A percentile compares a stretch with the other conserved stretches of the same genome.
phyloP scores from a whole-genome alignment of 768 basidiomycete species.

The Boletus rex-veris region DNA sequence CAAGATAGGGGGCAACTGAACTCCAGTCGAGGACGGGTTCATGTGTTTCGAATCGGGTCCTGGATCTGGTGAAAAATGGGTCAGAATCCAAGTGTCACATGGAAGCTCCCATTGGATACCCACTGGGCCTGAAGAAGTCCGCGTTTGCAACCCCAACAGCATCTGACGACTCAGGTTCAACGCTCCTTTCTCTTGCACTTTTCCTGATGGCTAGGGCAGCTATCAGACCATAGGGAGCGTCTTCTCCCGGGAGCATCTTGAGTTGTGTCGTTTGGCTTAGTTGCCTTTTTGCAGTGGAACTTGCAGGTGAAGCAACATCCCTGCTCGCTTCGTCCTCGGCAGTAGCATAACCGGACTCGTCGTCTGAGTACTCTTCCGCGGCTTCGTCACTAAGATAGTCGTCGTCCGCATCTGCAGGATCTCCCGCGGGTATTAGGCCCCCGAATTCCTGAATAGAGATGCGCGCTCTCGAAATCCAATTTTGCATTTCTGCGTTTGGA shows the following conservation, averaged over 20 bases:
- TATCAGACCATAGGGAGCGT: constrained; percentile 73
- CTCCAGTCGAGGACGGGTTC: constrained; percentile 38
- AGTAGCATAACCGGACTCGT: constrained; percentile 31
- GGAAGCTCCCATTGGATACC: constrained; percentile 19
- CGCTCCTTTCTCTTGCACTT: constrained; percentile 38
- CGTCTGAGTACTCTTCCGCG: constrained; percentile 34
- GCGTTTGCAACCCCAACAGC: constrained; percentile 64
- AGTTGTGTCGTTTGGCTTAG: constrained; percentile 39
- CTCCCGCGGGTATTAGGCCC: constrained; percentile 60
- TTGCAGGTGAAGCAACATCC: constrained; percentile 30
- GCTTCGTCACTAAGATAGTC: constrained; percentile 36
- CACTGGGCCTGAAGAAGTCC: constrained; percentile 66
- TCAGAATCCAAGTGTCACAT: background rate
- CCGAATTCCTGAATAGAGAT: constrained; percentile 67
- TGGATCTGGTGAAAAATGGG: constrained; percentile 33
- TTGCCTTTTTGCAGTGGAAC: constrained; percentile 39
- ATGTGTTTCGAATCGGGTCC: constrained; percentile 39
- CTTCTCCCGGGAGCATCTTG: constrained; percentile 56
- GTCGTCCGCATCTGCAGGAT: constrained; percentile 48
- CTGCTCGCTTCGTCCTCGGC: constrained; percentile 21
- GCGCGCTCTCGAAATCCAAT: constrained; percentile 76
- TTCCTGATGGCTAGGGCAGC: constrained; percentile 57
- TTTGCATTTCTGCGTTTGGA: constrained; percentile 55
- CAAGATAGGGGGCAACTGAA: constrained; percentile 63
- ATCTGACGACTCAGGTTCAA: constrained; percentile 43